Evolutionary conservation across 305 asterid genomes (phyloP), one percentile per base, ranked within the genome.

Genomic region (Fraxinus paxiana): DNA sequence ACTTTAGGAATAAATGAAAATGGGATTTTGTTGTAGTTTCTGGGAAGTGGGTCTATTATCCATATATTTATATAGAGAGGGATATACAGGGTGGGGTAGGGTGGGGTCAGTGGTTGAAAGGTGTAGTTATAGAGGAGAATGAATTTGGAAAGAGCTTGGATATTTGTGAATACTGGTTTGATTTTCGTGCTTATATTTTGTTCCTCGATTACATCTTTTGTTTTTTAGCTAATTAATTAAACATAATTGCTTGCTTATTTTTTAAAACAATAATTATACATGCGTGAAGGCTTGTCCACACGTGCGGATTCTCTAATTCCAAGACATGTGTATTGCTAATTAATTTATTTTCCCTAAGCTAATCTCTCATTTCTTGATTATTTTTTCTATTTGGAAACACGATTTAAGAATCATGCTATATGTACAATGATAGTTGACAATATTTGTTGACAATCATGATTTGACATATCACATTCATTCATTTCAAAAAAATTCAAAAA

Each of bases 211-310:
- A 70, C 63, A 74, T 61, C 38, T 79, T 56, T 78, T 86, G 88
- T 83, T 87, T 79, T 86, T 2, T 85, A 83, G 76, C 80, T 30
- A 17, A 34, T 9, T 85, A 34, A 80, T 87, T 80, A 63, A 18
- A 2, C 31, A 81, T 77, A 79, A 48, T 83, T 38, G 5, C 31
- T 0, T 76, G 15, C 73, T 48, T 77, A 17, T 5, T 26, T 24
- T 13, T 46, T 46, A 75, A 38, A 75, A 79, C 81, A 24, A 75
- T 81, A 73, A 81, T 84, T 76, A 69, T 76, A 79, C 83, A 80
- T 86, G 90, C 93, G 87, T 88, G 90, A 82, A 73, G 86, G 18
- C 17, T 77, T 72, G 76, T 84, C 78, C 83, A 88, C 93, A 85
- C 89, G 92, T 82, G 89, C 80, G 91, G 79, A 31, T 82, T 84